Evolutionary conservation across 331 rosid genomes (phyloP), one percentile per base, ranked within the genome.

Genomic region (Saraca asoca): DNA sequence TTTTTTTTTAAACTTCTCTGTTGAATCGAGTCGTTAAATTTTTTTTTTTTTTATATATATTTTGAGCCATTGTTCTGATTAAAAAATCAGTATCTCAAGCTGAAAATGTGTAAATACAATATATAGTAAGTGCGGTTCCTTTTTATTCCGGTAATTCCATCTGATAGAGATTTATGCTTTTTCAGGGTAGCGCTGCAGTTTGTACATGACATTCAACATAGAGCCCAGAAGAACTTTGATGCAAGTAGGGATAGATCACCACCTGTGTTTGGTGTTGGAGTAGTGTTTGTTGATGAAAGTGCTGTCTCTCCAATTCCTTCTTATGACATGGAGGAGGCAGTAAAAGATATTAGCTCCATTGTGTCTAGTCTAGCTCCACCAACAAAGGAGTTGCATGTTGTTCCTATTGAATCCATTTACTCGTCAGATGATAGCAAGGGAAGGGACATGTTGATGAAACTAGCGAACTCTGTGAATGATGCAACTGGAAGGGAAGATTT

Each of bases 241-340:
- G 98, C 98, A 0, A 82, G 96, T 76, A 85, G 88, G 74, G 96
- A 93, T 79, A 82, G 89, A 60, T 84, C 96, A 4, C 68, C 89
- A 66, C 95, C 90, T 0, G 91, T 93, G 16, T 93, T 93, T 65
- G 86, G 90, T 14, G 98, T 93, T 62, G 98, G 96, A 59, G 94
- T 93, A 58, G 94, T 88, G 10, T 85, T 80, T 76, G 63, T 93
- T 43, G 95, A 93, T 48, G 98, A 89, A 65, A 82, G 81, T 17
- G 57, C 79, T 35, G 69, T 79, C 70, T 72, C 67, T 43, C 69
- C 93, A 5, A 59, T 81, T 75, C 80, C 83, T 19, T 70, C 81
- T 18, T 20, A 15, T 62, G 84, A 87, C 62, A 48, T 69, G 52
- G 79, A 80, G 34, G 71, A 74, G 46, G 83, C 78, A 6, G 66